Base-by-base conservation (phyloP, 768 basidiomycete species). In the Lentinula aciculospora region DNA sequence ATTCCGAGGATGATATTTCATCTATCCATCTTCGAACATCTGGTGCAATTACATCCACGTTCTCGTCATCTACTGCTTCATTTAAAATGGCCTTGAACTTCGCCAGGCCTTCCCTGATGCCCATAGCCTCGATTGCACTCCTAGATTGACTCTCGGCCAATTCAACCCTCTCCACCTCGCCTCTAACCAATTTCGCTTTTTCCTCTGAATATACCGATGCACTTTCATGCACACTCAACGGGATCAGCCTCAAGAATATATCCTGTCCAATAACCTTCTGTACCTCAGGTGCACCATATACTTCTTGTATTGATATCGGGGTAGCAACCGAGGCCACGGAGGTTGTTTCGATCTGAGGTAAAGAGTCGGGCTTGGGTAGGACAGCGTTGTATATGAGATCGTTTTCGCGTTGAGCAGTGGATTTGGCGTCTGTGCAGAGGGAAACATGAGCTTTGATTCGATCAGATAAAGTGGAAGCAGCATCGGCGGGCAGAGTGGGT, bases 131-230 rank as follows among this genome's bases (percentile, higher is more conserved):
- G 53, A 98, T 69, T 23, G 85, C 84, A 47, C 89, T 89, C 61
- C 83, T 76, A 32, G 82, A 81, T 69, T 95, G 92, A 4, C 79
- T 88, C 66, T 97, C 94, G 0, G 89, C 86, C 23, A 82, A 75
- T 61, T 98, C 95, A 0, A 85, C 88, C 53, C 85, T 83, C 75
- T 98, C 96, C 7, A 89, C 90, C 69, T 98, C 94, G 4, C 78
- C 83, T 39, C 97, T 80, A 7, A 94, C 93, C 27, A 92, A 68
- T 71, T 99, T 98, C 21, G 96, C 97, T 74, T 98, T 98, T 74
- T 99, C 97, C 71, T 99, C 97, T 0, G 94, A 96, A 70, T 99
- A 99, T 13, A 99, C 86, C 58, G 88, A 91, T 13, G 96, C 96
- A 61, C 90, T 91, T 72, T 98, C 95, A 68, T 98, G 95, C 5